These are phyloP conservation scores for Nicotiana knightiana DNA, from an alignment of 257 asterid genomes.

Conservation along the genomic window DNA sequence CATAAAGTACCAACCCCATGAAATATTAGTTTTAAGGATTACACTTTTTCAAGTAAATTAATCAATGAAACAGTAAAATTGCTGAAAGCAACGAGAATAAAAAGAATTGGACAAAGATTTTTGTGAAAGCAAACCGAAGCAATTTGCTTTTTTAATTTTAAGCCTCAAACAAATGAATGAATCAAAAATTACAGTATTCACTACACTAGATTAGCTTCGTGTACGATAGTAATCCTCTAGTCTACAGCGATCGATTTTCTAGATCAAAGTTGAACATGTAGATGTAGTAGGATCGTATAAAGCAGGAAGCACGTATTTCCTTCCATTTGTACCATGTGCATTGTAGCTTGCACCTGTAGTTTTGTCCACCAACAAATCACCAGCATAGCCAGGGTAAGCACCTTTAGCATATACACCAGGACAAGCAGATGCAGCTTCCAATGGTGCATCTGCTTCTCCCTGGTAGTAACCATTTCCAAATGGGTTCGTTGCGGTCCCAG, in stretches of 20 bases:
- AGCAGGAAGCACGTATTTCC: conserved; percentile 65
- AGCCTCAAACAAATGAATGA: conserved; percentile 10
- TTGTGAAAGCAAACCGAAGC: neutral
- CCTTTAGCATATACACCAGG: conserved; percentile 73
- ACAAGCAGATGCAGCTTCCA: conserved; percentile 75
- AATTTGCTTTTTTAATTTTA: neutral
- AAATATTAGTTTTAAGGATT: neutral
- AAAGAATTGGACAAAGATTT: conserved; percentile 12
- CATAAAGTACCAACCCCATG: too few relatives aligned
- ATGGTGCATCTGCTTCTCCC: conserved; percentile 53
- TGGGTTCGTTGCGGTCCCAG: conserved; percentile 66
- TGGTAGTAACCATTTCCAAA: conserved; percentile 72
- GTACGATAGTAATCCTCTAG: neutral
- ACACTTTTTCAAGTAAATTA: neutral
- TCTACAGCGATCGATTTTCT: neutral
- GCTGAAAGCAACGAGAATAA: conserved; percentile 5
- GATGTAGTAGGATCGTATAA: conserved; percentile 59
- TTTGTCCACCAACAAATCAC: conserved; percentile 50
- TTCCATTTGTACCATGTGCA: conserved; percentile 53
- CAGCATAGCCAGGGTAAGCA: conserved; percentile 78
- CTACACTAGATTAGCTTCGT: neutral
- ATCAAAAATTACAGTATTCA: conserved; percentile 9
- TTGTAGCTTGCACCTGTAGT: conserved; percentile 72
- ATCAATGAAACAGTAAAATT: neutral
- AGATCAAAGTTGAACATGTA: conserved; percentile 60